Evolutionary conservation across 352 stramenopile genomes (phyloP), one percentile per base, ranked within the genome.

Genomic region (Globisporangium nodosum): DNA sequence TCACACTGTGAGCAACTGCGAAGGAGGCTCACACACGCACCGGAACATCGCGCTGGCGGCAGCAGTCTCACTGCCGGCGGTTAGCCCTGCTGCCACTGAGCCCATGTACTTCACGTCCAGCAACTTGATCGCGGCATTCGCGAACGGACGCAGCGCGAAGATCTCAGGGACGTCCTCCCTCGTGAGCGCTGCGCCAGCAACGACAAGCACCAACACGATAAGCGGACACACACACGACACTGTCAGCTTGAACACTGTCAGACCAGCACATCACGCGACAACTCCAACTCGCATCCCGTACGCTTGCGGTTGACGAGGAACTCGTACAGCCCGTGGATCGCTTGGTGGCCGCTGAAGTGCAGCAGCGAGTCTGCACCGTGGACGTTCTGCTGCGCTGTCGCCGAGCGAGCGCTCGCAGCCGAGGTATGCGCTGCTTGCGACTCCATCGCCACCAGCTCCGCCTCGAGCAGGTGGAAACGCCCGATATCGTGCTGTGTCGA

Each of bases 281-380:
- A 7, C 6, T 6, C 42, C 9, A 21, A 48, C 42, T 12, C 42
- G 20, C 12, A 27, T 31, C n/a, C 73, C 81, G 21, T 75, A 92
- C 82, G 82, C 50, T 85, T 75, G 58, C 76, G 74, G 58, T 92
- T 92, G 61, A 92, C 70, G 3, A 92, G 70, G 58, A 83, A 92
- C 54, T 92, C 82, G 59, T 79, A 92, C 15, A 92, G 66, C 15
- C 79, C 79, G 20, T 92, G 82, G 3, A 89, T 76, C 18, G 74
- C 65, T 16, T 85, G 58, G 45, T 92, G 79, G 3, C 76, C 82
- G 18, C 73, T 58, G 39, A 92, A 92, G 18, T 74, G 65, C 15
- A 92, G 59, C 27, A 92, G 61, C 16, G 82, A 90, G 58, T 90
- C 80, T 0, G 70, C 64, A 1, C 82, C 78, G 49, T 85, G 76